Percentiles rank a stretch among this genome's conserved stretches.
phyloP scores from a whole-genome alignment of 768 basidiomycete genomes.

The Pleurotus giganteus region DNA sequence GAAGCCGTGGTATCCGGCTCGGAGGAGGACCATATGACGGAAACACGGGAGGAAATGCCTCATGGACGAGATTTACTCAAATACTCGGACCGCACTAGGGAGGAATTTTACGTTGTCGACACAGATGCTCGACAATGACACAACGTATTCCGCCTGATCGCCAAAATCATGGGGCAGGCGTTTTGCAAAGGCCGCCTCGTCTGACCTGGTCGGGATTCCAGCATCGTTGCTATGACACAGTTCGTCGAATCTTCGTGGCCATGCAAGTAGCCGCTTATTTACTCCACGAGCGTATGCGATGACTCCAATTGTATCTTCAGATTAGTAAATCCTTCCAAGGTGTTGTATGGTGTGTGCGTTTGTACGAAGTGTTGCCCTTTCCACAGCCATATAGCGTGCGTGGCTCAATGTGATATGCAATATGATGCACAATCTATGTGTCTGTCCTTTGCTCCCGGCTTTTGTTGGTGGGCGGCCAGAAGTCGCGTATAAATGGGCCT shows the following conservation, averaged over 20 bases:
- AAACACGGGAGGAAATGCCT: slow-evolving; percentile 16
- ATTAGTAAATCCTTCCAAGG: not conserved
- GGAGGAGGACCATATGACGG: slow-evolving; percentile 11
- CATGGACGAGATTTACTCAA: slow-evolving; percentile 46
- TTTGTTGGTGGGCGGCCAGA: no score
- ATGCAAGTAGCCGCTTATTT: not conserved
- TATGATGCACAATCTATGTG: not conserved
- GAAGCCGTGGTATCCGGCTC: slow-evolving; percentile 17
- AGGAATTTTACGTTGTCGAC: slow-evolving; percentile 66
- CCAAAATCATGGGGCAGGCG: slow-evolving; percentile 2
- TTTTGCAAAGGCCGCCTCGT: not conserved
- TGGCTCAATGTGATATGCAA: not conserved
- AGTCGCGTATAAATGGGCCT: not conserved
- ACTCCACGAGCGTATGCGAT: slow-evolving; percentile 5
- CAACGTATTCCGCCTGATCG: not conserved
- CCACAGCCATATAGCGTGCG: not conserved
- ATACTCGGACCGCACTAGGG: slow-evolving; percentile 46
- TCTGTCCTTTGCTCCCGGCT: no score
- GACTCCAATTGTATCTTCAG: not conserved
- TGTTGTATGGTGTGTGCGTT: not conserved
- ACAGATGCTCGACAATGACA: slow-evolving; percentile 26
- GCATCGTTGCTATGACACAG: slow-evolving; percentile 2
- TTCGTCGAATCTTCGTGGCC: not conserved
- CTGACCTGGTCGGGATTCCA: not conserved
- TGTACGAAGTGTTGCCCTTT: not conserved